phyloP scores from a whole-genome alignment of 2,329 filamentous ascomycete species.

The Aureobasidium lini region DNA sequence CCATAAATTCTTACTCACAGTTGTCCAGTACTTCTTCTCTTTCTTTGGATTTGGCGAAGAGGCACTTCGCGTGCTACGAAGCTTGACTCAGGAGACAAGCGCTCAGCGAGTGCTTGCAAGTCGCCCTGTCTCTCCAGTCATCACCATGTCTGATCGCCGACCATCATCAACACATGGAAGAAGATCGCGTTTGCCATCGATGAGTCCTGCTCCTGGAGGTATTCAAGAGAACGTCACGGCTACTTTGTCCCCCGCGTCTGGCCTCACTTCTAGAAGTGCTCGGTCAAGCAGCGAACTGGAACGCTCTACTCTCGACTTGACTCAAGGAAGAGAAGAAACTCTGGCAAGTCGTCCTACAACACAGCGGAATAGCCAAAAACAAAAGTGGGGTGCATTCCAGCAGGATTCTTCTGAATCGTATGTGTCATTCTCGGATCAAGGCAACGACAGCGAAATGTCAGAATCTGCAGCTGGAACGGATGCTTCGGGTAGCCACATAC shows the following conservation, averaged over 20 bases:
- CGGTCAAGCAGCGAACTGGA: slow-evolving; percentile 36
- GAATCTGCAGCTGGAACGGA: slow-evolving; percentile 63
- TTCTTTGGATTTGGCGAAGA: slow-evolving; percentile 85
- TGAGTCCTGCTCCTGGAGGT: slow-evolving; percentile 4
- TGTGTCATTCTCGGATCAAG: slow-evolving; percentile 29
- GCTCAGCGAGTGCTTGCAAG: slow-evolving; percentile 13
- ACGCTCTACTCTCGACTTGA: slow-evolving; percentile 32
- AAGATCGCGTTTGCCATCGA: slow-evolving; percentile 11
- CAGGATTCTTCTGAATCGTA: slow-evolving; percentile 67
- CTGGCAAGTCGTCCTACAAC: neutral
- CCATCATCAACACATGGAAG: slow-evolving; percentile 1
- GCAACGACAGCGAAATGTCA: slow-evolving; percentile 14
- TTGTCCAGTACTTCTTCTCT: slow-evolving; percentile 80
- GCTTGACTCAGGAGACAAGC: slow-evolving; percentile 58
- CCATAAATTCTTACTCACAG: slow-evolving; percentile 21
- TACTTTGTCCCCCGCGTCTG: slow-evolving; percentile 36
- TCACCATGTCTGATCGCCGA: neutral
- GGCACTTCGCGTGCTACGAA: slow-evolving; percentile 69
- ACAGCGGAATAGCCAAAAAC: neutral
- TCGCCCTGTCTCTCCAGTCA: neutral
- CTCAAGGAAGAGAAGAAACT: slow-evolving; percentile 27
- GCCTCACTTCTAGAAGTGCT: slow-evolving; percentile 30
- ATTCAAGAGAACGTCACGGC: slow-evolving; percentile 34
- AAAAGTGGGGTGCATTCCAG: slow-evolving; percentile 24
- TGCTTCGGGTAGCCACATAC: slow-evolving; percentile 83